Base-by-base conservation (phyloP, 164 flowering plant genomes). In the Vitis cinerea region DNA sequence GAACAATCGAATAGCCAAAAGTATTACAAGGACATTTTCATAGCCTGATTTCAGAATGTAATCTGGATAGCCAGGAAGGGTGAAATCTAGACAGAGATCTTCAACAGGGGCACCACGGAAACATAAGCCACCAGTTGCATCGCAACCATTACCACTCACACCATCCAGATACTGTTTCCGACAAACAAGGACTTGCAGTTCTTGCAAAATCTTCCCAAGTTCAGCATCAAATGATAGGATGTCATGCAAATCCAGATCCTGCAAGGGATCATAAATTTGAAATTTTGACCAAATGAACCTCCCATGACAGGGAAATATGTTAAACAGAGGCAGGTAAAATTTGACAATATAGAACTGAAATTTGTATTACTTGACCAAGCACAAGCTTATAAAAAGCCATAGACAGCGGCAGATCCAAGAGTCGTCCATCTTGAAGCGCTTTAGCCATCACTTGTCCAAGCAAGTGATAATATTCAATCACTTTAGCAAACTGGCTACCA, bases 211-310 rank as follows among this genome's bases (percentile, higher is more conserved):
- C 83, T 84, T 90, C 65, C 98, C 98, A 63, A 96, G 70, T 55
- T 92, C 99, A 12, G 79, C 74, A 82, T 96, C 99, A 74, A 93
- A 87, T 8, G 90, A 88, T 48, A 83, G 73, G 57, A 96, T 86
- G 80, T 96, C 98, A 77, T 93, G 88, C 85, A 96, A 84, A 90
- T 92, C 97, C 76, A 93, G 97, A 69, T 93, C 98, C 99, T 96
- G 92, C 72, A 76, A 44, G 13, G 9, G 44, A 37, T 37, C 44
- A 37, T 37, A 37, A 37, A 37, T 37, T 37, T 37, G 7, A 37
- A 37, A 37, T 37, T 37, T 37, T 37, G 44, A 37, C 7, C 7
- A 37, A 37, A 2, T 37, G 44, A 37, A 37, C 44, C 44, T 37
- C 44, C 44, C 44, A 37, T 37, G 44, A 37, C 44, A 37, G 44